Evolutionary conservation across 257 asterid genomes (phyloP), one percentile per base, ranked within the genome.

Genomic region (Salvia splendens): DNA sequence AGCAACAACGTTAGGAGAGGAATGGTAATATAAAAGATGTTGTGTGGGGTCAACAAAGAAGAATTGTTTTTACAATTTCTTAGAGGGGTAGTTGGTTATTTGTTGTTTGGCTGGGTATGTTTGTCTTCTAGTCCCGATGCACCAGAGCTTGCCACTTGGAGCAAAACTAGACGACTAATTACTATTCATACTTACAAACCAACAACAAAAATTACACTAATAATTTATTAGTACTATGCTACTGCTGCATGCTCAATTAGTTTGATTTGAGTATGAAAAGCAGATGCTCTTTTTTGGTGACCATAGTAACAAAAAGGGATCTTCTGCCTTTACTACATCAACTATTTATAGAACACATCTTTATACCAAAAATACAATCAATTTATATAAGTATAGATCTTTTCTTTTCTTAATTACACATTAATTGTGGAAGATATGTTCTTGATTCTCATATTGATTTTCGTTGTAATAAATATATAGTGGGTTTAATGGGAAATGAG

Each of bases 61-160:
- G 42, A 38, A 38, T 38, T 38, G 6, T 38, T 35, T 2, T 35
- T 35, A 35, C 40, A 35, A 35, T 35, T 35, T 35, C 6, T 35
- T 38, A 38, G 42, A 5, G 42, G 8, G 57, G 30, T 24, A 46
- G 65, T 63, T 64, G 74, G 67, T 55, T 48, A 70, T 16, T 62
- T 53, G 8, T 38, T 6, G 75, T 28, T 32, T 68, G 57, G 58
- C 36, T 14, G 50, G 0, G 16, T 15, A 2, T 2, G 16, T 28
- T 4, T 56, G 65, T 55, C 47, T 8, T 5, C 10, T 9, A 15
- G 69, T 48, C 5, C 3, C 49, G 49, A 41, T 41, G 63, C 36
- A 69, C 36, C 61, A 73, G 58, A 57, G 77, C 74, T 71, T 71
- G 93, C 91, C 92, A 88, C 80, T 68, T 86, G 93, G 96, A 81